Base-by-base conservation (phyloP, 2,329 filamentous ascomycete species). In the Colletotrichum shisoi region DNA sequence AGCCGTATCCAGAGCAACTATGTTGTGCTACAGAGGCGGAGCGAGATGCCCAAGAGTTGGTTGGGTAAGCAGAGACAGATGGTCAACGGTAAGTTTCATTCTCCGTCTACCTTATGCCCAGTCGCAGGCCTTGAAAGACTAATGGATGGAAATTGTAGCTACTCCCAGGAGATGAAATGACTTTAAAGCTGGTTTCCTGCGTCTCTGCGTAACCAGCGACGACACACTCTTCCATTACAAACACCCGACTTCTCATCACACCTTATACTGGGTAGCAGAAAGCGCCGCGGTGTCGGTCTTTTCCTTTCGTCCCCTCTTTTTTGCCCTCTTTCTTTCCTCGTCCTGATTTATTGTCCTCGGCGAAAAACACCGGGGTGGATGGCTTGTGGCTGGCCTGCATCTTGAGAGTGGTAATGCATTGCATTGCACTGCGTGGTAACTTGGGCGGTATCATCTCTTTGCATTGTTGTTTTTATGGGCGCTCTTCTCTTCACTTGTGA, bases 1-100 rank as follows among this genome's bases (percentile, higher is more conserved):
- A 89, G 85, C 74, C 84, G 92, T 58, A 78, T 96, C 71, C 92
- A 95, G 79, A 93, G 91, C 80, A 94, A 94, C 76, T 91, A 91
- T 69, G 89, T 94, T 48, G 87, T 92, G 62, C 79, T 96, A 69
- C 90, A 93, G 74, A 83, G 92, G 71, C 85, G 91, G 71, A 87
- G 87, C 72, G 91, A 94, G 72, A 85, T 86, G 71, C 90, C 91
- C 15, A 90, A 88, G 78, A 94, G 91, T 79, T 96, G 91, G 91
- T 80, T 96, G 72, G 91, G 91, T 74, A 93, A 91, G 82, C 92
- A 95, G 83, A 86, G 92, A 75, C 86, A 88, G 75, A 83, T 89
- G 81, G 86, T 90, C 71, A 89, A 89, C 77, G 83, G 83, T 86
- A 62, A 72, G 80, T 34, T 13, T 17, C 31, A 9, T 21, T 34